These are phyloP conservation scores for Lentinula lateritia DNA, from an alignment of 768 basidiomycete genomes.

Conservation along the genomic window DNA sequence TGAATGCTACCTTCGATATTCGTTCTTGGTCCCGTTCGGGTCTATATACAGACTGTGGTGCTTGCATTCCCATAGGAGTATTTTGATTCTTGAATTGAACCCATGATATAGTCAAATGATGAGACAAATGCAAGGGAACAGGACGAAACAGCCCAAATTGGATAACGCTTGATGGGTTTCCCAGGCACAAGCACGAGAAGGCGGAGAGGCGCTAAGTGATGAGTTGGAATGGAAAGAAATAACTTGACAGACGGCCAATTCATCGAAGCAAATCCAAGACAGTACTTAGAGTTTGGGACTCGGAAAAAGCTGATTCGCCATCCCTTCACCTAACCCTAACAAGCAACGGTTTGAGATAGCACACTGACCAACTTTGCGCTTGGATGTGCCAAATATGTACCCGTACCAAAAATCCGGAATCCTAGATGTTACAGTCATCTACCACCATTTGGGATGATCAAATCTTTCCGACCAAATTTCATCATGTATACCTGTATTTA, in stretches of 20 bases:
- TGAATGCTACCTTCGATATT: too few relatives aligned
- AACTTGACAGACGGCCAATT: not conserved
- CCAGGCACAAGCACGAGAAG: not conserved
- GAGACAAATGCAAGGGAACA: not conserved
- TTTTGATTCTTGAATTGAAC: not conserved
- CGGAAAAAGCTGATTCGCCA: too few relatives aligned
- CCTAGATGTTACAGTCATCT: too few relatives aligned
- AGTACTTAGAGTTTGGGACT: too few relatives aligned
- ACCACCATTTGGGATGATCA: too few relatives aligned
- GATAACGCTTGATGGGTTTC: not conserved
- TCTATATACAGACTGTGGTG: not conserved
- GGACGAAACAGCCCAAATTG: not conserved
- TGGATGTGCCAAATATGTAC: too few relatives aligned
- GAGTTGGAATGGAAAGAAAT: not conserved
- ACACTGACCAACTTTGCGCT: too few relatives aligned
- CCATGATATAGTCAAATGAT: not conserved
- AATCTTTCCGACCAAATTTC: too few relatives aligned
- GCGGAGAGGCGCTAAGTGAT: not conserved
- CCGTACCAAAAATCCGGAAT: too few relatives aligned
- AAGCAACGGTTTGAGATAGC: not conserved
- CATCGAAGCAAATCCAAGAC: not conserved
- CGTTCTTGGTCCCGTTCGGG: not conserved
- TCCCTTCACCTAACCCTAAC: not conserved
- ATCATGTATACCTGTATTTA: too few relatives aligned
- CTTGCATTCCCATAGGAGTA: not conserved